These are phyloP conservation scores for Actinomucor elegans DNA, from an alignment of 371 early-diverging fungal genomes.

Conservation along the genomic window DNA sequence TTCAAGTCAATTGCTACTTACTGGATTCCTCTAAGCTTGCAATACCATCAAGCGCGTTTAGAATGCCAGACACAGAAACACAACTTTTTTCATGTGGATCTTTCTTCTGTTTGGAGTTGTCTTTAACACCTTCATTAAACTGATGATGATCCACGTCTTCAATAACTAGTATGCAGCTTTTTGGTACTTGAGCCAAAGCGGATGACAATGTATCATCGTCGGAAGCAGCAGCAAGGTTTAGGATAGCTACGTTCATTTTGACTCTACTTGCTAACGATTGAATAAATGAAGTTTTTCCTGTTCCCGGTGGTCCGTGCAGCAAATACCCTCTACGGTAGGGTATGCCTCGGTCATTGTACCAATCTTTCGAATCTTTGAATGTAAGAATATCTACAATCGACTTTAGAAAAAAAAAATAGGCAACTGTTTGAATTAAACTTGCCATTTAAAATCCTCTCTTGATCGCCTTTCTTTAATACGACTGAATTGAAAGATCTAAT, in stretches of 20 bases:
- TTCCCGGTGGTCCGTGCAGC: constrained; percentile 62
- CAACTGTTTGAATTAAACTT: too few relatives aligned
- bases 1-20: constrained; percentile 13
- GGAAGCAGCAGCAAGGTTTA: constrained; percentile 81
- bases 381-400: constrained; percentile 31
- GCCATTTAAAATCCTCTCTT: constrained; percentile 32
- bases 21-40: constrained; percentile 56
- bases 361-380: constrained; percentile 38
- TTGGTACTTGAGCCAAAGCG: constrained; percentile 82
- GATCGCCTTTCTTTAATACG: constrained; percentile 27
- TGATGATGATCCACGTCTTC: constrained; percentile 90
- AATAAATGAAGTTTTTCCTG: constrained; percentile 67
- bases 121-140: constrained; percentile 34
- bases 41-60: constrained; percentile 86
- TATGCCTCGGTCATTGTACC: constrained; percentile 89
- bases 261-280: constrained; percentile 77
- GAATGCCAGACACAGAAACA: constrained; percentile 37
- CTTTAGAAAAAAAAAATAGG: too few relatives aligned
- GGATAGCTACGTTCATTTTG: constrained; percentile 89
- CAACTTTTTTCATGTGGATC: constrained; percentile 1
- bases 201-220: constrained; percentile 86
- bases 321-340: constrained; percentile 89
- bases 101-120: constrained; percentile 5
- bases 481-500: constrained; percentile 32
- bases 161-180: constrained; percentile 85